Conservation (phyloP, 1,284 basidiomycete genomes). For the Ustilago hordei region DNA sequence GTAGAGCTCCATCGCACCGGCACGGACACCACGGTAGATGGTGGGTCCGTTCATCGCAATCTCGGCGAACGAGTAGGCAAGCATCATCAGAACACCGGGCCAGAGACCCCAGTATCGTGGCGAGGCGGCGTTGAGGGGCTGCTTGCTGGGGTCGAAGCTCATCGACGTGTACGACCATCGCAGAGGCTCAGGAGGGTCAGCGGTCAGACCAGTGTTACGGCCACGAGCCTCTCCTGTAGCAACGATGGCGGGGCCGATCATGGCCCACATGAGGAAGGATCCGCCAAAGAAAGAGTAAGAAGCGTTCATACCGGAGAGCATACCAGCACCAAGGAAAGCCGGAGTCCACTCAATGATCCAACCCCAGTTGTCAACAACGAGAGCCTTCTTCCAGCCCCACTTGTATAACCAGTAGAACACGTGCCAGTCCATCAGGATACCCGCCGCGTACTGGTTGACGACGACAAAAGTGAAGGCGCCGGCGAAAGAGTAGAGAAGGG, state of each 20-base stretch:
- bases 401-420: constrained; percentile 74
- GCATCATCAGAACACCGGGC: constrained; percentile 75
- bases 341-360: constrained; percentile 73
- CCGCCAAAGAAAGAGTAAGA: constrained; percentile 77
- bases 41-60: constrained; percentile 64
- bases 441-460: constrained; percentile 75
- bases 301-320: constrained; percentile 77
- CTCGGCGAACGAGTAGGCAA: constrained; percentile 69
- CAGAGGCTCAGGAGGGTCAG: constrained; percentile 30
- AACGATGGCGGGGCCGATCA: constrained; percentile 76
- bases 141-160: constrained; percentile 46
- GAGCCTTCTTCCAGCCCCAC: constrained; percentile 76
- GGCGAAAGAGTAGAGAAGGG: constrained; percentile 73
- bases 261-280: constrained; percentile 76
- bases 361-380: constrained; percentile 74
- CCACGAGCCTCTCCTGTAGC: constrained; percentile 56
- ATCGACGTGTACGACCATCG: constrained; percentile 49
- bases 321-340: constrained; percentile 78
- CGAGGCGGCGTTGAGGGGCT: constrained; percentile 71
- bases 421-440: constrained; percentile 78
- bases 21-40: constrained; percentile 62
- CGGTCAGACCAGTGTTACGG: constrained; percentile 21
- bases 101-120: constrained; percentile 79
- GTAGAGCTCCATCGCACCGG: constrained; percentile 48
- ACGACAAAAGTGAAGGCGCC: constrained; percentile 75